phyloP scores from a whole-genome alignment of 805 yeast species.

The Candida maltosa region DNA sequence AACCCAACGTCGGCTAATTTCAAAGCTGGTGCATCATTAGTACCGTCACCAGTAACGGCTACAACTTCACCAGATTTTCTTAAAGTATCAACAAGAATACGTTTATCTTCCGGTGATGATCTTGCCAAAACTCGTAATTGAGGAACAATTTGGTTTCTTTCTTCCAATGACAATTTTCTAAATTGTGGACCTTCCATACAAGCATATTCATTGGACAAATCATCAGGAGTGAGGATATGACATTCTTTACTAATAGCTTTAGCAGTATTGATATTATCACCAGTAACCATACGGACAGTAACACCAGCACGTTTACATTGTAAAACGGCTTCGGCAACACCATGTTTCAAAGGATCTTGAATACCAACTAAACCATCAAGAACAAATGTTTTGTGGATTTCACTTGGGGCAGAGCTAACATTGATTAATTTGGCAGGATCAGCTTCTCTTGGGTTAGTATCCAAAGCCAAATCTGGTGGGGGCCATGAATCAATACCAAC shows the following conservation, averaged over 20 bases:
- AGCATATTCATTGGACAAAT: conserved; percentile 48
- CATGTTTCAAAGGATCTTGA: conserved; percentile 89
- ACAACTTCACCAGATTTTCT: conserved; percentile 85
- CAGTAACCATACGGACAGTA: conserved; percentile 95
- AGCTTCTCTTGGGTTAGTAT: conserved; percentile 15
- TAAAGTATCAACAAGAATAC: conserved; percentile 78
- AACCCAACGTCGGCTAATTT: conserved; percentile 97
- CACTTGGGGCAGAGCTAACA: conserved; percentile 18
- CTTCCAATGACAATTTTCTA: conserved; percentile 57
- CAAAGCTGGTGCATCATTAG: conserved; percentile 97
- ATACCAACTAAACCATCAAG: conserved; percentile 84
- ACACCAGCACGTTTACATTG: conserved; percentile 92
- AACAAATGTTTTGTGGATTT: conserved; percentile 29
- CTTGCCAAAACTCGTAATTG: conserved; percentile 82
- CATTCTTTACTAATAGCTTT: conserved; percentile 85
- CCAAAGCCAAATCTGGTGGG: conserved; percentile 44
- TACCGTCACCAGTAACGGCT: conserved; percentile 99
- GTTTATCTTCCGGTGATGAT: conserved; percentile 93
- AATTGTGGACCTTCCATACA: conserved; percentile 94
- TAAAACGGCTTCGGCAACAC: conserved; percentile 84
- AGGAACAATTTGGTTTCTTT: conserved; percentile 65
- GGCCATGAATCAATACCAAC: conserved; percentile 57
- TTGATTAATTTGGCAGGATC: conserved; percentile 27
- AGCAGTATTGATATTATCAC: conserved; percentile 91
- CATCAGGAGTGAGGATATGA: conserved; percentile 62